Conservation (phyloP, 345 rosid species). For the Arabis alpina region DNA sequence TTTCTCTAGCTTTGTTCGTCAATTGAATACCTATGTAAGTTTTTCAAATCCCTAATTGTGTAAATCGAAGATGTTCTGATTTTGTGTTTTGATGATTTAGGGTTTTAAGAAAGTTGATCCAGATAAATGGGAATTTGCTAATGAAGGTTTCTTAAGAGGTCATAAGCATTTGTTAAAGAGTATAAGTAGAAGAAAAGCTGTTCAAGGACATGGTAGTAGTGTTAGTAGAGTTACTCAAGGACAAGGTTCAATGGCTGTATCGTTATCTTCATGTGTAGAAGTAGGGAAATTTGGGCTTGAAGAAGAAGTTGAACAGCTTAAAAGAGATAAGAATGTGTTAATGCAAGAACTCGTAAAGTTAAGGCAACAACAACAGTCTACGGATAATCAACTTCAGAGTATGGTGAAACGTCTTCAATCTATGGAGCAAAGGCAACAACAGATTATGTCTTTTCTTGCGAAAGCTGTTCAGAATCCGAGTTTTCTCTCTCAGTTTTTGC, state of each 20-base stretch:
- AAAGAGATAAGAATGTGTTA: conserved; percentile 62
- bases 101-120: conserved; percentile 56
- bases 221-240: conserved; percentile 36
- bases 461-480: conserved; percentile 61
- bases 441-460: conserved; percentile 60
- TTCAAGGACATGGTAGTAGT: conserved; percentile 44
- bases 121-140: conserved; percentile 65
- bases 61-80: background rate
- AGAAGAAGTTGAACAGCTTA: conserved; percentile 66
- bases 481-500: conserved; percentile 57
- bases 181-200: conserved; percentile 53
- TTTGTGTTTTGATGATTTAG: conserved; percentile 18
- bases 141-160: conserved; percentile 45
- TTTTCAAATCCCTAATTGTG: background rate
- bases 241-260: conserved; percentile 41
- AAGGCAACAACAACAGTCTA: conserved; percentile 61
- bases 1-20: conserved; percentile 92
- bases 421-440: conserved; percentile 65
- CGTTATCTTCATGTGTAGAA: conserved; percentile 54
- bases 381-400: conserved; percentile 51
- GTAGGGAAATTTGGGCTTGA: conserved; percentile 63
- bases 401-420: conserved; percentile 57
- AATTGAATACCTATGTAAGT: conserved; percentile 82
- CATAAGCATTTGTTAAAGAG: conserved; percentile 52
- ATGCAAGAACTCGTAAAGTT: conserved; percentile 62